phyloP scores from a whole-genome alignment of 352 stramenopile genomes.

The Phytophthora multivora region DNA sequence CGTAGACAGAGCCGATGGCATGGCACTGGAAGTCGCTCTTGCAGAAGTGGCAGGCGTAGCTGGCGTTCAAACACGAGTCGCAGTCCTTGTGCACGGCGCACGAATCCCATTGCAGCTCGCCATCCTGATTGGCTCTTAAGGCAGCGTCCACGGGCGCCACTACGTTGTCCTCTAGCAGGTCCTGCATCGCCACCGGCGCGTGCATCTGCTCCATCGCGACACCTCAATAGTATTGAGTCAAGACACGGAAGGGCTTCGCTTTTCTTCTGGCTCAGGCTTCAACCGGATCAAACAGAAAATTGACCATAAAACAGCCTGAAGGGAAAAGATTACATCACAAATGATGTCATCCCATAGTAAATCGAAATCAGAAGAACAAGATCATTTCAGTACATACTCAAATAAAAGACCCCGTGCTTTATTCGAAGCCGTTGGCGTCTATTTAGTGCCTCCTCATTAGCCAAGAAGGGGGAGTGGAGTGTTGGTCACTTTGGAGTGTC shows the following conservation, averaged over 20 bases:
- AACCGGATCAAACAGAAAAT: constrained; percentile 8
- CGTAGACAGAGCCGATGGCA: constrained; percentile 65
- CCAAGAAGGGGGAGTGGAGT: background rate
- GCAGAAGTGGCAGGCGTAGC: constrained; percentile 84
- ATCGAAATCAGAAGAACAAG: no score
- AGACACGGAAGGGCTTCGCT: constrained; percentile 3
- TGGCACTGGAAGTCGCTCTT: constrained; percentile 87
- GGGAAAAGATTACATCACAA: background rate
- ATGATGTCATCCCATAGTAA: background rate
- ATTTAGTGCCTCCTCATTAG: constrained; percentile 1
- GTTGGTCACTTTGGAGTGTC: background rate
- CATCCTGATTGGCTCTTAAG: background rate
- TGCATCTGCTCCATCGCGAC: constrained; percentile 9
- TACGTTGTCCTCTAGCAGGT: background rate
- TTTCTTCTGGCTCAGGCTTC: constrained; percentile 25
- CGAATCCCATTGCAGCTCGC: constrained; percentile 31
- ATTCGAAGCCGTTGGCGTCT: background rate
- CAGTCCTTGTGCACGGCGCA: constrained; percentile 70
- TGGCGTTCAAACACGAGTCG: constrained; percentile 77
- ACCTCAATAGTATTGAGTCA: background rate
- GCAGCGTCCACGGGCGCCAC: background rate
- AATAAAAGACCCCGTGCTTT: background rate
- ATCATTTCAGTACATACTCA: background rate
- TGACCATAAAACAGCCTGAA: constrained; percentile 7
- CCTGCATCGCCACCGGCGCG: background rate